Evolutionary conservation across 352 stramenopile genomes (phyloP), one percentile per base, ranked within the genome.

Genomic region (Phytopythium vexans): DNA sequence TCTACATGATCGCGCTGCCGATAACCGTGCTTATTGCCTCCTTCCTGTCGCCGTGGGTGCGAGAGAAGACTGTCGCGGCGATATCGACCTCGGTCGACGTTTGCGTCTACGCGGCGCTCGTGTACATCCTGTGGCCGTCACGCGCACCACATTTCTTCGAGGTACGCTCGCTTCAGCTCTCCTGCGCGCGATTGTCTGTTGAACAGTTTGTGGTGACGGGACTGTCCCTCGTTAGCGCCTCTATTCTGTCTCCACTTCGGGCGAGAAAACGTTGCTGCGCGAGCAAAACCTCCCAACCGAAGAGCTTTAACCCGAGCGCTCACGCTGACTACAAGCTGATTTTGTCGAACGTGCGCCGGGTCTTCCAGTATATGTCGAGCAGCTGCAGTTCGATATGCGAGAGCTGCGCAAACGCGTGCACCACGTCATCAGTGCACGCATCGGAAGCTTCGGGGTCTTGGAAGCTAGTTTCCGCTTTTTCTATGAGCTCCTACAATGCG

Each of bases 1-100:
- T 86, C 35, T 92, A 88, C 70, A 86, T 92, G 33, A 56, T 86
- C 40, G 58, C 82, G 8, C 62, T 92, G 34, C 82, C 82, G 5
- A 66, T 88, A 37, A 86, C 86, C 42, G 82, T 90, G 38, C 54
- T 88, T 2, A 55, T 89, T 31, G 79, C 82, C 7, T 88, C 79
- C 10, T 76, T 92, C 46, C 58, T 92, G 50, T 90, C 79, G 32
- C 77, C 82, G 10, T 92, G 79, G 77, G 82, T 92, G 14, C 79
- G 77, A 4, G 79, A 90, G 58, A 89, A 89, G 54, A 84, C 80
- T 10, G 82, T 92, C 33, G 74, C 68, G 3, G 66, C 64, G 15
- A 72, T 89, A 21, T 76, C 77, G 9, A 69, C 73, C 1, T 68
- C 58, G 8, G 61, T 87, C 27, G 75, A 92, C 35, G 52, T 79